These are phyloP conservation scores for Pharus latifolius DNA, from an alignment of 176 grass and related monocot genomes.

Conservation along the genomic window DNA sequence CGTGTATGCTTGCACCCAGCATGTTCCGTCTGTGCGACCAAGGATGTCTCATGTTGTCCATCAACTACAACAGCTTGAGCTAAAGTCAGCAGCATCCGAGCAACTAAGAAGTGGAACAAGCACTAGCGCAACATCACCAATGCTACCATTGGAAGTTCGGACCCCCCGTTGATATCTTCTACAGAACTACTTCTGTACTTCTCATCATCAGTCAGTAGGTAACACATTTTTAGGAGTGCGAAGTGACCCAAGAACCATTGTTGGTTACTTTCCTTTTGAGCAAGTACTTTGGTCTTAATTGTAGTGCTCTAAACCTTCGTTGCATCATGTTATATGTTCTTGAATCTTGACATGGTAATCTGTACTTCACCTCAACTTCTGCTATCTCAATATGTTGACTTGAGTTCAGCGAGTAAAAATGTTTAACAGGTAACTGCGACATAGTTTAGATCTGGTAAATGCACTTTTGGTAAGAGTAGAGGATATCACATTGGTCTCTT, in stretches of 20 bases:
- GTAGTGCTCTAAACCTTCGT: not conserved
- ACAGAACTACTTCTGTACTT: not conserved
- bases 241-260: not conserved
- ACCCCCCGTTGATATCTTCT: conserved; percentile 41
- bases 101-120: conserved; percentile 78
- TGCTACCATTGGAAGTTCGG: conserved; percentile 81
- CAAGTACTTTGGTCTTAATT: not conserved
- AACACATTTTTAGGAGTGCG: not conserved
- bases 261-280: conserved; percentile 5
- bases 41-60: conserved; percentile 98
- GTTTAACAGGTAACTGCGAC: too few relatives aligned
- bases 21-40: conserved; percentile 84
- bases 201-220: not conserved
- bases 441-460: too few relatives aligned
- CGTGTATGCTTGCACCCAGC: conserved; percentile 90
- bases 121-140: conserved; percentile 79
- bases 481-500: too few relatives aligned
- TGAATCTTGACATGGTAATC: not conserved
- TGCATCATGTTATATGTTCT: not conserved
- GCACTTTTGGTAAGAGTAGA: too few relatives aligned
- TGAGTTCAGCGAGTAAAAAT: not conserved
- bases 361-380: conserved; percentile 1
- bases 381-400: not conserved
- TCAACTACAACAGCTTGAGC: conserved; percentile 78
- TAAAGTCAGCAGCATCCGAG: conserved; percentile 51